These are phyloP conservation scores for Quercus tomentella DNA, from an alignment of 331 rosid species.

Conservation along the genomic window DNA sequence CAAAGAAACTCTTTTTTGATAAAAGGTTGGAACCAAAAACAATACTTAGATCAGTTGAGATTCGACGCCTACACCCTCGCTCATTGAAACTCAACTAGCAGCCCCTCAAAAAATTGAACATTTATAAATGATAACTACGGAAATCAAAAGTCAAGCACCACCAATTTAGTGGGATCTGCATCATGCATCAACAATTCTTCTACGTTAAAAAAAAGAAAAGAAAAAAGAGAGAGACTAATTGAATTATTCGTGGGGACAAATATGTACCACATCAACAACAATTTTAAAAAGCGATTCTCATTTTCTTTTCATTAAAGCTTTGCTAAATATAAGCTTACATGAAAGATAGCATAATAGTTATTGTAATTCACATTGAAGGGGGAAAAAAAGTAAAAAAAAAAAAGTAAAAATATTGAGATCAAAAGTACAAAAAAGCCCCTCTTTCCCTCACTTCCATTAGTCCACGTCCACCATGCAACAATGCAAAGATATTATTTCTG, in stretches of 20 bases:
- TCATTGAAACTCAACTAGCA: too few relatives aligned
- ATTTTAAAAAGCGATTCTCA: background rate
- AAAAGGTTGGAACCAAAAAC: too few relatives aligned
- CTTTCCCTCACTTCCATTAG: slow-evolving; percentile 13
- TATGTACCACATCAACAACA: background rate
- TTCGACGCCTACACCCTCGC: too few relatives aligned
- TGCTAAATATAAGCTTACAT: slow-evolving; percentile 33
- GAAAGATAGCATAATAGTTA: slow-evolving; percentile 17
- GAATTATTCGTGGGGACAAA: background rate
- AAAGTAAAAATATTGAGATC: slow-evolving; percentile 1
- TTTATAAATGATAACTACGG: too few relatives aligned
- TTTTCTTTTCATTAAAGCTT: slow-evolving; percentile 14
- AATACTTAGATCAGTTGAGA: too few relatives aligned
- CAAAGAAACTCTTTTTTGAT: too few relatives aligned
- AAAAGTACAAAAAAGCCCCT: slow-evolving; percentile 16
- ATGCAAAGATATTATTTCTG: slow-evolving; percentile 23
- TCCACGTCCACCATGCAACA: slow-evolving; percentile 7
- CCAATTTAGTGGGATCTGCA: slow-evolving; percentile 14
- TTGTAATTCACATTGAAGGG: slow-evolving; percentile 15
- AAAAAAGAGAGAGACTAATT: background rate
- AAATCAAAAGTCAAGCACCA: background rate
- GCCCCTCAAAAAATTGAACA: too few relatives aligned
- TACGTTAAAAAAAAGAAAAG: background rate
- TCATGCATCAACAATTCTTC: slow-evolving; percentile 1
- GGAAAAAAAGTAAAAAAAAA: background rate